Conservation (phyloP, 129 eudicot genomes). For the Arctium lappa region DNA sequence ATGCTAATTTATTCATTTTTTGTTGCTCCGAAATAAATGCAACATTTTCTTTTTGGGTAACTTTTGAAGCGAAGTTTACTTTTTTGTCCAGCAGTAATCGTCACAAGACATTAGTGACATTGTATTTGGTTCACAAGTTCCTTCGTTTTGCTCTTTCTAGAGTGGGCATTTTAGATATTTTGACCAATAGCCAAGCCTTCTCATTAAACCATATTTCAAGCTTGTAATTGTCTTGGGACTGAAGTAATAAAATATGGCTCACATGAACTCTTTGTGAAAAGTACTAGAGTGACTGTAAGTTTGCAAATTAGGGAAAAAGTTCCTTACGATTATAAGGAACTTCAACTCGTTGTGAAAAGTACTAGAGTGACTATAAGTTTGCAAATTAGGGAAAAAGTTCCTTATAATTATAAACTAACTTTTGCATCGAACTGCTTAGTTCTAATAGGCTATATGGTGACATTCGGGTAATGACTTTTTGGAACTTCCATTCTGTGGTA, state of each 20-base stretch:
- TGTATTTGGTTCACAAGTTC: not conserved
- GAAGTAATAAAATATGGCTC: not conserved
- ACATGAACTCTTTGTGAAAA: not conserved
- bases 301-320: not conserved
- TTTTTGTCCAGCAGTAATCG: not conserved
- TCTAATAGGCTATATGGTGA: conserved; percentile 1
- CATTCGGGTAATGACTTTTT: not conserved
- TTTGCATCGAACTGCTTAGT: not conserved
- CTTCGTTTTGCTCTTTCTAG: not conserved
- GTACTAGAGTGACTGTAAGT: not conserved
- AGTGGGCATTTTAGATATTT: not conserved
- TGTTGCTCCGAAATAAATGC: not conserved
- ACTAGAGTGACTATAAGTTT: not conserved
- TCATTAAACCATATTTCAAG: not conserved
- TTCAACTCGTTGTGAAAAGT: not conserved
- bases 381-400: not conserved
- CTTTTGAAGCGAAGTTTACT: not conserved
- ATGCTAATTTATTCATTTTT: not conserved
- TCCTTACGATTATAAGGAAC: not conserved
- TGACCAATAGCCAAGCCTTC: not conserved
- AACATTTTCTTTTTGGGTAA: not conserved
- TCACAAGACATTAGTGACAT: not conserved
- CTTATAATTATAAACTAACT: not conserved
- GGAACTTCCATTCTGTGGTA: conserved; percentile 1
- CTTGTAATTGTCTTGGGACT: not conserved